Evolutionary conservation across 805 yeast species (phyloP), one percentile per base, ranked within the genome.

Genomic region (Starmerella bombicola): DNA sequence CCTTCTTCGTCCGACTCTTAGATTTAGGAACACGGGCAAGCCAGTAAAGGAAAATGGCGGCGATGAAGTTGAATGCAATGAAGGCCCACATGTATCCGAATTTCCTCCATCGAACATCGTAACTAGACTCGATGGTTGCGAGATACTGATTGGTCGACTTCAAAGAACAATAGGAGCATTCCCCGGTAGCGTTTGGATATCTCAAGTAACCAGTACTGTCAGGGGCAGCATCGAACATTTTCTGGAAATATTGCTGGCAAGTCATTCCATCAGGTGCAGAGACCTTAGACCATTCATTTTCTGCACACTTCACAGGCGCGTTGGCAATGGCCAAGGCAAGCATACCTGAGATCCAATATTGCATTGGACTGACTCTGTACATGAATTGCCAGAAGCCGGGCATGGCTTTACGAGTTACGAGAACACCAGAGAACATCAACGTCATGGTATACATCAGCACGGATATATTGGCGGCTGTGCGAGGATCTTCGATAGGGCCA

Each of bases 361-460:
- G 79, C 60, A 70, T 70, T 5, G 69, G 93, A 20, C 82, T 76
- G 17, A 67, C 68, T 50, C 79, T 71, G 71, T 80, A 77, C 85
- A 82, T 79, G 57, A 79, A 82, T 35, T 71, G 74, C 93, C 93
- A 82, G 65, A 82, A 82, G 1, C 81, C 76, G 10, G 93, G 91
- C 76, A 80, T 70, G 39, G 66, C 60, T 3, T 46, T 30, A 5
- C 61, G 61, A 15, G 76, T 73, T 53, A 76, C 82, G 44, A 76
- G 64, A 42, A 78, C 78, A 63, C 86, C 84, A 57, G 80, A 69
- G 63, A 80, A 80, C 18, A 76, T 63, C 42, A 78, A 67, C 52
- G 71, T 59, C 55, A 79, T 70, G 26, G 78, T 63, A 56, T 73
- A 69, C 46, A 72, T 59, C 49, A 79, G 59, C 33, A 78, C 68